phyloP scores from a whole-genome alignment of 768 basidiomycete species.

The Serpula lacrymans region DNA sequence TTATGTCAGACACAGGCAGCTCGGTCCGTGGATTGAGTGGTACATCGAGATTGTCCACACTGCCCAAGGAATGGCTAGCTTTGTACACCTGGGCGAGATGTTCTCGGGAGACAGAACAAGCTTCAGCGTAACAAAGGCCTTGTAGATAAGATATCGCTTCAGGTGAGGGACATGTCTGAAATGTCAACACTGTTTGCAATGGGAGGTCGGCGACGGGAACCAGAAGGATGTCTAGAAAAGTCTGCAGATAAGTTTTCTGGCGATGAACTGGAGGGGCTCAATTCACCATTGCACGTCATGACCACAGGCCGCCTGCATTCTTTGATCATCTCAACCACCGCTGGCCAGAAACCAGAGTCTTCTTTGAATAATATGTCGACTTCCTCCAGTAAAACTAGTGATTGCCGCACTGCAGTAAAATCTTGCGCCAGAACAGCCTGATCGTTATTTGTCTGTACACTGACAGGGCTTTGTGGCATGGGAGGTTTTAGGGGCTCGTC shows the following conservation, averaged over 20 bases:
- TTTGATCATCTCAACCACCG: conserved; percentile 76
- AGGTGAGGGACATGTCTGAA: conserved; percentile 52
- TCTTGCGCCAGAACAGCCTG: conserved; percentile 2
- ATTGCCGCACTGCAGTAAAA: conserved; percentile 51
- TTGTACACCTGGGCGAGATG: conserved; percentile 46
- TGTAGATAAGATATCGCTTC: conserved; percentile 69
- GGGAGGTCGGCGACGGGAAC: conserved; percentile 76
- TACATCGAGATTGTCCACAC: conserved; percentile 29
- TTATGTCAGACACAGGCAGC: conserved; percentile 50
- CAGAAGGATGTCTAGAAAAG: conserved; percentile 56
- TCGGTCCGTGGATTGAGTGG: conserved; percentile 31
- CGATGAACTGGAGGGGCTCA: conserved; percentile 8
- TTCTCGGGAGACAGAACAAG: conserved; percentile 41
- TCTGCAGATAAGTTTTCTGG: conserved; percentile 3
- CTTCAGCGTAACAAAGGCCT: conserved; percentile 56
- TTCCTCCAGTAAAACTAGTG: conserved; percentile 89
- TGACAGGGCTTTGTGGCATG: too few relatives aligned
- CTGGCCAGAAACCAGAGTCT: conserved; percentile 83
- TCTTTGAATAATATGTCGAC: conserved; percentile 91
- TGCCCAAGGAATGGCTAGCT: conserved; percentile 21
- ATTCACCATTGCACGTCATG: conserved; percentile 91
- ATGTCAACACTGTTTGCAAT: conserved; percentile 66
- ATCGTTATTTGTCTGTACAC: conserved; percentile 2
- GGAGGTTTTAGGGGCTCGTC: conserved; percentile 5
- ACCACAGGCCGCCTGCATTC: conserved; percentile 86